Base-by-base conservation (phyloP, 2,329 filamentous ascomycete species). In the Ophiognomonia clavigignenti-juglandacearum region DNA sequence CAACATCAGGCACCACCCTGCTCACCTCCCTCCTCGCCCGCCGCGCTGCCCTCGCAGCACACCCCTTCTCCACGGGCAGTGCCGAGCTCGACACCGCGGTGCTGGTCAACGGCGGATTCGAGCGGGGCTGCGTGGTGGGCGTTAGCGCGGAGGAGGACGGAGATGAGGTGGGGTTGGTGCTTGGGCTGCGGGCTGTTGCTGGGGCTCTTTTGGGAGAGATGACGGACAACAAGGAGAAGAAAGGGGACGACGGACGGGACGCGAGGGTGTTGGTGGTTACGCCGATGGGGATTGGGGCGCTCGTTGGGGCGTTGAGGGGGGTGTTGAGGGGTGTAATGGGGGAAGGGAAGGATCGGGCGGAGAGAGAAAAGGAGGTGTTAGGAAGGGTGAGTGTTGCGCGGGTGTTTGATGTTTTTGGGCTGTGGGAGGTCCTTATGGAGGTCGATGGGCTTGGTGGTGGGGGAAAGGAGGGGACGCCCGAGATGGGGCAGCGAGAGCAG, bases 331-430 rank as follows among this genome's bases (percentile, higher is more conserved):
- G 61, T 0, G 67, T 72, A n/a, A n/a, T n/a, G n/a, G n/a, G n/a
- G n/a, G n/a, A n/a, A n/a, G n/a, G n/a, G n/a, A n/a, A n/a, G n/a
- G n/a, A n/a, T n/a, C n/a, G 54, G 41, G 47, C 10, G 54, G 52
- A 52, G 3, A 57, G 50, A 39, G 44, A 68, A 23, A 65, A 59
- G 43, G 54, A 57, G 3, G 68, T 65, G 47, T 62, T 84, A 4
- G 72, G 75, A 38, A 65, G 66, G 38, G 71, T 82, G 4, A 69
- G 72, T 26, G 66, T 83, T 23, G 75, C 76, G 20, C 68, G 75
- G 20, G 71, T 83, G 1, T 83, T 83, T 53, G 78, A 82, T 50
- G 54, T 80, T 10, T 71, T 80, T 38, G 80, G 80, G 0, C 54
- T 83, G 16, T 73, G 69, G 69, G 77, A 83, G 57, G 77, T 77